Evolutionary conservation across 208 protist species (phyloP), one percentile per base, ranked within the genome.

Genomic region (Acanthamoeba culbertsoni): DNA sequence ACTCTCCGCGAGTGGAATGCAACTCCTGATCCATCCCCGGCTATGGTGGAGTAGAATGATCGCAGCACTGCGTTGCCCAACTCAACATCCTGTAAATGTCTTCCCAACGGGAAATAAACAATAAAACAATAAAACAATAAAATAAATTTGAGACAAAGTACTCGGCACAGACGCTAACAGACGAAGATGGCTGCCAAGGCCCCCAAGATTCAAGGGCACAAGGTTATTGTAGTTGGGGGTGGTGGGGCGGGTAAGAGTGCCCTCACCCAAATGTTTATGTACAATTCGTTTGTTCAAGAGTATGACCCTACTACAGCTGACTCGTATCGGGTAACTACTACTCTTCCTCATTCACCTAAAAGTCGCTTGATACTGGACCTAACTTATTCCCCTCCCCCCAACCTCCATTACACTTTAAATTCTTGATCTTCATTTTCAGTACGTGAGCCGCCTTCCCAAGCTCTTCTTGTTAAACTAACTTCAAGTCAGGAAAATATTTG

Each of bases 221-320:
- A 51, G 43, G 71, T 82, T 4, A 82, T 92, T 8, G 86, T 92
- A 26, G 86, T 92, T 2, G 86, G 86, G 10, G 86, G 43, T 26
- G 86, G 86, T 93, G 95, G 95, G 28, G 95, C 95, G n/a, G 95
- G 95, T 0, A 96, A 96, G 86, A 95, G 93, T 43, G 95, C 95
- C 1, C 68, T 94, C 6, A 95, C 93, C 10, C 65, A 96, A 35
- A 82, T 59, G 45, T 96, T 96, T 43, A 95, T 95, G 35, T 65
- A 95, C 26, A 95, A 96, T 68, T 94, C 97, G 62, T 97, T 97
- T 84, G 95, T 97, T 8, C 53, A 94, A 14, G 95, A 97, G 75
- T 97, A 97, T 62, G 96, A 97, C 63, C 96, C 96, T 37, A 97
- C 96, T 14, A 89, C 57, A 79, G 89, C 65, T 31, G 93, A 94